phyloP scores from a whole-genome alignment of 257 asterid species.

The Nicotiana benthamiana region DNA sequence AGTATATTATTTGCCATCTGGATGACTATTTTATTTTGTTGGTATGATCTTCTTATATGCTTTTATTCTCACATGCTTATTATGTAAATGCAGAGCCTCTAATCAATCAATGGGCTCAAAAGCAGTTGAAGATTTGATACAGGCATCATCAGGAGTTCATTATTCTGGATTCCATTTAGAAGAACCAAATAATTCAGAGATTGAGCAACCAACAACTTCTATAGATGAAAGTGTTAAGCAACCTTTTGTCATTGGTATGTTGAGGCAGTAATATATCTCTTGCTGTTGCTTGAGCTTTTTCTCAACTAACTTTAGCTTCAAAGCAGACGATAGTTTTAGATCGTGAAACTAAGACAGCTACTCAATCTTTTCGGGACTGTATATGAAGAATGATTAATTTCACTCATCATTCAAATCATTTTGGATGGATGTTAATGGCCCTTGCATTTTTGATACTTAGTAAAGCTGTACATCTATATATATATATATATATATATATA shows the following conservation, averaged over 20 bases:
- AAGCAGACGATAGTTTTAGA: background rate
- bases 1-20: background rate
- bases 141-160: constrained; percentile 89
- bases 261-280: background rate
- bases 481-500: too few relatives aligned
- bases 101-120: constrained; percentile 58
- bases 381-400: background rate
- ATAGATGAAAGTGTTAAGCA: constrained; percentile 51
- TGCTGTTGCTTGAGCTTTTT: background rate
- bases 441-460: background rate
- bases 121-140: constrained; percentile 80
- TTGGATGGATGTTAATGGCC: background rate
- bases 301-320: background rate
- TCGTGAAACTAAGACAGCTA: background rate
- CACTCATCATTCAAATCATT: background rate
- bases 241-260: constrained; percentile 87
- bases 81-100: background rate
- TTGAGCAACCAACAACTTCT: constrained; percentile 48
- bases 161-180: constrained; percentile 83
- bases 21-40: background rate
- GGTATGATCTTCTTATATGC: background rate
- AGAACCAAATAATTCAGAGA: constrained; percentile 25
- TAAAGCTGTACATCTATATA: background rate
- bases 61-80: background rate
- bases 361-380: background rate